Percentiles rank a stretch among this genome's conserved stretches.
These are phyloP conservation scores for Inonotus obliquus DNA, from an alignment of 1,284 basidiomycete genomes.

Conservation along the genomic window DNA sequence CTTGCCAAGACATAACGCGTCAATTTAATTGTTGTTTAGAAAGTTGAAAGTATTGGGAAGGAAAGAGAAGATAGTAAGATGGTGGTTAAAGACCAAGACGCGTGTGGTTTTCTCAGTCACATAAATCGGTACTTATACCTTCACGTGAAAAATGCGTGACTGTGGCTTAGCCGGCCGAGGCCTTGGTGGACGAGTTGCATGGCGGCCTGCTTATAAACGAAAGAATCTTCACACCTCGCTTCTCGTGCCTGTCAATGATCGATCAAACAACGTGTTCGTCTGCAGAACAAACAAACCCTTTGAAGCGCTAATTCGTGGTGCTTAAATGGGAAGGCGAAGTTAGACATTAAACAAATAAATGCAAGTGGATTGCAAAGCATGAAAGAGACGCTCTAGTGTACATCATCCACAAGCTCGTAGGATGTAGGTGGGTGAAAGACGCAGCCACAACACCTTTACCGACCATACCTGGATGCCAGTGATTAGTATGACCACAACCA, in stretches of 20 bases:
- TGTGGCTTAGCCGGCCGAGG: not conserved
- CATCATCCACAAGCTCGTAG: not conserved
- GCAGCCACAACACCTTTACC: constrained; percentile 2
- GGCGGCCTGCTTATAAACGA: too few relatives aligned
- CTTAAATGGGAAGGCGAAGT: not conserved
- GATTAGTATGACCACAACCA: not conserved
- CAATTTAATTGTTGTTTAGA: not conserved
- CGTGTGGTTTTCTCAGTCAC: not conserved
- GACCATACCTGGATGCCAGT: constrained; percentile 14
- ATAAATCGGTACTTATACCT: constrained; percentile 2
- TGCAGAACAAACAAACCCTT: too few relatives aligned
- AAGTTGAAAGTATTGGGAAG: not conserved
- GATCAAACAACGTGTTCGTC: too few relatives aligned
- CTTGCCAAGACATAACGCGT: not conserved
- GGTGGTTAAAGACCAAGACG: constrained; percentile 10
- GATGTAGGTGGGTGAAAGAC: not conserved
- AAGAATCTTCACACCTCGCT: too few relatives aligned
- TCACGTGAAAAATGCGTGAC: not conserved
- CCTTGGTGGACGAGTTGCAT: too few relatives aligned
- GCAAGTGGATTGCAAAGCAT: not conserved
- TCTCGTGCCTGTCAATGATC: too few relatives aligned
- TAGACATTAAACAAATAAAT: not conserved
- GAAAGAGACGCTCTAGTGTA: not conserved
- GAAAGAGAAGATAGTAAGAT: constrained; percentile 8
- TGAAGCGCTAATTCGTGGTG: too few relatives aligned